Evolutionary conservation across 305 asterid species (phyloP).

Genomic region (Vinca major): DNA sequence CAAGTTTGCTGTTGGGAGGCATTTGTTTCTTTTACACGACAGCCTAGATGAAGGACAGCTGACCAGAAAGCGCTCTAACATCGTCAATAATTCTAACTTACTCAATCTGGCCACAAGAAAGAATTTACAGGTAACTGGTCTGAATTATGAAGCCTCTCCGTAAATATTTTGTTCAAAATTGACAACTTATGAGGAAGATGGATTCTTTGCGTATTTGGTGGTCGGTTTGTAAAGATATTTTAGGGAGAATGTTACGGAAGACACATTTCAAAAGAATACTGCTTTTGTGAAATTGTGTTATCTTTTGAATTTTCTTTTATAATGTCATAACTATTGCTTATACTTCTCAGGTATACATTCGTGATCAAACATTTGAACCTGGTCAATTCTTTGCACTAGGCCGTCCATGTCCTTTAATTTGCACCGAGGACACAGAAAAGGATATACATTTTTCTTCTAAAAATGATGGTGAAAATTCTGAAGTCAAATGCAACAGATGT

Average conservation of each 20-base stretch:
- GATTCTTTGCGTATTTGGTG: not conserved
- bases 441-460: slow-evolving; percentile 39
- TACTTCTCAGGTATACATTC: slow-evolving; percentile 63
- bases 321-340: not conserved
- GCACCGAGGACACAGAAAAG: slow-evolving; percentile 49
- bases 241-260: not conserved
- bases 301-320: slow-evolving; percentile 1
- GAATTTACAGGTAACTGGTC: slow-evolving; percentile 63
- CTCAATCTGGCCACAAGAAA: slow-evolving; percentile 51
- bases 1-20: slow-evolving; percentile 88
- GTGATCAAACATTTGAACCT: slow-evolving; percentile 81
- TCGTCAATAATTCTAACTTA: slow-evolving; percentile 72
- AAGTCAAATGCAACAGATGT: slow-evolving; percentile 67
- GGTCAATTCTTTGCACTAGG: slow-evolving; percentile 59
- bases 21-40: slow-evolving; percentile 62
- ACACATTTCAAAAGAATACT: not conserved
- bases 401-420: slow-evolving; percentile 60
- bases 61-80: slow-evolving; percentile 77
- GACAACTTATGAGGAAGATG: not conserved
- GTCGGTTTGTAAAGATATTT: not conserved
- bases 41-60: slow-evolving; percentile 90
- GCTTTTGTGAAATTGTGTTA: not conserved
- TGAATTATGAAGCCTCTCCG: slow-evolving; percentile 7
- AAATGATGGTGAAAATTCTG: slow-evolving; percentile 24
- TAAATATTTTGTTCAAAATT: not conserved